A percentile compares a stretch with the other conserved stretches of the same genome.
Evolutionary conservation across 768 basidiomycete genomes (phyloP).

Genomic region (Boletus eberwhitei): DNA sequence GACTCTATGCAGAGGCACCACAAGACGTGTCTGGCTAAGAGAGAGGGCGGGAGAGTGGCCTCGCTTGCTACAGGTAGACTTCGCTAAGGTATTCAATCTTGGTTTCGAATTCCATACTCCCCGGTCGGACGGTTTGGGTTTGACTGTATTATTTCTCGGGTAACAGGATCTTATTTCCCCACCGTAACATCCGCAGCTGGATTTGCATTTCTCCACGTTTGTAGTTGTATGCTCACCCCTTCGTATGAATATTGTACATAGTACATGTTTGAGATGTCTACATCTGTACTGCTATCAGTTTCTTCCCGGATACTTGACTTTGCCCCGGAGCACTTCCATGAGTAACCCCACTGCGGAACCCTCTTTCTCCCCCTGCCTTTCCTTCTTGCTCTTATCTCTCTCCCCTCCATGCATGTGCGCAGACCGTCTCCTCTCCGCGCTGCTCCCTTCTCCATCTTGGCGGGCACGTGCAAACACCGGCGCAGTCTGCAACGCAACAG

Average conservation of each 20-base stretch:
- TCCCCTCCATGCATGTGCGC: slow-evolving; percentile 54
- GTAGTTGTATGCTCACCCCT: background rate
- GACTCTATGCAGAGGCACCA: slow-evolving; percentile 27
- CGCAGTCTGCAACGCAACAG: slow-evolving; percentile 71
- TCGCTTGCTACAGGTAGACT: background rate
- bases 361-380: slow-evolving; percentile 21
- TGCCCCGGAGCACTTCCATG: slow-evolving; percentile 32
- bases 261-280: background rate
- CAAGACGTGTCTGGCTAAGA: slow-evolving; percentile 5
- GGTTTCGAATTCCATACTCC: background rate
- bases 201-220: background rate
- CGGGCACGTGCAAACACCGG: slow-evolving; percentile 61
- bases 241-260: background rate
- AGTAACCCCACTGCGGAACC: slow-evolving; percentile 29
- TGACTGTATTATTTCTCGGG: background rate
- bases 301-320: slow-evolving; percentile 21
- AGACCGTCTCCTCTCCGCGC: slow-evolving; percentile 43
- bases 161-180: background rate
- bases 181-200: background rate
- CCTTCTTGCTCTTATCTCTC: slow-evolving; percentile 19
- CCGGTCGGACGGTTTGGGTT: background rate
- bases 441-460: slow-evolving; percentile 16
- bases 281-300: slow-evolving; percentile 1
- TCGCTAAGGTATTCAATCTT: background rate
- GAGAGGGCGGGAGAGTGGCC: background rate